Evolutionary conservation across 306 rosid species (phyloP), one percentile per base, ranked within the genome.

Genomic region (Cajanus cajan): DNA sequence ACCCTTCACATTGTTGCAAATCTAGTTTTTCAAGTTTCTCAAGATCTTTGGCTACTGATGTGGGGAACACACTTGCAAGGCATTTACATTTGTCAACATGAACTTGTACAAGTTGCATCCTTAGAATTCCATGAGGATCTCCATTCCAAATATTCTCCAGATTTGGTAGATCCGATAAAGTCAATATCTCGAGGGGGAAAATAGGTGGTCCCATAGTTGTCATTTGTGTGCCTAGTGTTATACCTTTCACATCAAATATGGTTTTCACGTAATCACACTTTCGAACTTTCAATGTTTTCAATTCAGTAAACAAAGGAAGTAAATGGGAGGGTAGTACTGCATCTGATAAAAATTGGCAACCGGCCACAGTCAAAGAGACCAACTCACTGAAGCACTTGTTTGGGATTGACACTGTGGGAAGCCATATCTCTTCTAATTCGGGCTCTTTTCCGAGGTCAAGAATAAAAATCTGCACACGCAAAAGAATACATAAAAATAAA

Each of bases 1-100:
- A 8, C 7, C 19, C 19, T 18, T 22, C 63, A 50, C 76, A 71
- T 4, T 33, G 1, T 16, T 9, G 1, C 11, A 50, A 19, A 4
- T 1, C 11, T 8, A 71, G 80, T 0, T 8, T 10, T 47, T 76
- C 31, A 64, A 76, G 77, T 57, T 78, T 31, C 75, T 5, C 21
- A 21, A 67, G 34, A 55, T 62, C 50, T 44, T 5, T 58, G 77
- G 63, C 31, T 25, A 58, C 18, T 8, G 64, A 54, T 19, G 51
- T 33, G 4, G 84, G 87, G 67, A 85, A 82, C 13, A 82, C 36
- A 40, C 69, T 52, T 70, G n/a, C 41, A 59, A 78, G 76, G 47
- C 39, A 0, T 14, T 68, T 34, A 68, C 82, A 78, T 4, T 19
- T 1, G 6, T 41, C 14, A 55, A 78, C 18, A 54, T 13, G 0